Base-by-base conservation (phyloP, 1,139 yeast genomes). In the Blastobotrys proliferans region DNA sequence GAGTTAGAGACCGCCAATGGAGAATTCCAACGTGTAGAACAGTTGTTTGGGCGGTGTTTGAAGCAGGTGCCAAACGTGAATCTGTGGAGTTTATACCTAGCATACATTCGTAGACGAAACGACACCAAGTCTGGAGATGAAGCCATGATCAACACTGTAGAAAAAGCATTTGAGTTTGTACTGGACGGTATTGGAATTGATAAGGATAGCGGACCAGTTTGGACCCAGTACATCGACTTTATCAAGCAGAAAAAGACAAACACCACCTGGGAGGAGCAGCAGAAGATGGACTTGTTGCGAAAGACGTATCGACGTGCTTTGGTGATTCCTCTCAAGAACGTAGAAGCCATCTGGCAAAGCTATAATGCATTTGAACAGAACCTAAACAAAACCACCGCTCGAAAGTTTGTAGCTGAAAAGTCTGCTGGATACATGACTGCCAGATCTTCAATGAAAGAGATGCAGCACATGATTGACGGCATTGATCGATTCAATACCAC, bases 391-490 rank as follows among this genome's bases (percentile, higher is more conserved):
- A 69, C 81, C 20, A 84, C 94, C 4, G 94, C 97, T 2, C 77
- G 95, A 56, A 87, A 87, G 61, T 82, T 83, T 58, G 80, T 90
- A 45, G 81, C 85, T 31, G 97, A 90, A 54, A 74, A 79, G 50
- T 83, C 94, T 13, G 80, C 87, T 2, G 83, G 79, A n/a, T 92
- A 88, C 60, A 86, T 90, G 96, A 79, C 78, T 49, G 94, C 96
- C 1, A 73, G 97, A 52, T 77, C 94, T 0, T 73, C 86, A 68
- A 77, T 79, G 48, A 79, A 78, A 32, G 95, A 87, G 58, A 78
- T 88, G 74, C 73, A 68, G 34, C 74, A 74, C 55, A 52, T 80
- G 5, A 75, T 84, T 0, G 68, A 68, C 24, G 77, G 76, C 1
- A 47, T 78, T 14, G 65, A 63, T 34, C 25, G 38, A 19, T 61